These are phyloP conservation scores for Marchantia polymorpha DNA, from an alignment of 225 moss, liverwort and hornwort species.

Conservation along the genomic window DNA sequence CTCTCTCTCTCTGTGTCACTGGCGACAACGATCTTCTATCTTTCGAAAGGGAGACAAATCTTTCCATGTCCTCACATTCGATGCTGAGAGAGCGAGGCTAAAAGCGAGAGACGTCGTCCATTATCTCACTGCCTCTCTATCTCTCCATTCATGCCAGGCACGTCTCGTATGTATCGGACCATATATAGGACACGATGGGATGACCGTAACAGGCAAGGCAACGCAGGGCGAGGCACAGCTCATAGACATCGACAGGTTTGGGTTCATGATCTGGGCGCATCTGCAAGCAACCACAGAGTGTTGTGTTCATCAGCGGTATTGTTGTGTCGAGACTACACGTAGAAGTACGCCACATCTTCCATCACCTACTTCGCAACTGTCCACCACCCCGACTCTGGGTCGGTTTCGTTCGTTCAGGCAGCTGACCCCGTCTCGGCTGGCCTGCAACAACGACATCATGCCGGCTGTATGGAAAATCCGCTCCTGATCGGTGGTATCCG, in stretches of 20 bases:
- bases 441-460: background rate
- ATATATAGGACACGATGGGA: background rate
- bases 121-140: background rate
- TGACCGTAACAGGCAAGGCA: background rate
- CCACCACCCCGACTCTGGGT: background rate
- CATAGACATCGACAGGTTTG: background rate
- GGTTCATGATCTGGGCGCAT: background rate
- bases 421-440: background rate
- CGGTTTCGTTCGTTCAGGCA: background rate
- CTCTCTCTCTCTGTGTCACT: background rate
- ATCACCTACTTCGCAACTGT: background rate
- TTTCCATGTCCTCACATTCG: background rate
- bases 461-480: background rate
- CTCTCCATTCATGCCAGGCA: background rate
- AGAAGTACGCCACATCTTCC: background rate
- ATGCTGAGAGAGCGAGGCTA: background rate
- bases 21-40: too few species aligned
- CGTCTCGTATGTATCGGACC: background rate
- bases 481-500: background rate
- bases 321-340: too few species aligned
- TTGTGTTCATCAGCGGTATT: background rate
- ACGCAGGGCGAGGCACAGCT: background rate
- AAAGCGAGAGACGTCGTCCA: background rate
- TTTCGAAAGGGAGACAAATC: background rate
- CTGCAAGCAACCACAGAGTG: background rate